Percentiles rank a stretch among this genome's conserved stretches.
phyloP scores from a whole-genome alignment of 441 rosid genomes.

The Francoa sonchifolia region DNA sequence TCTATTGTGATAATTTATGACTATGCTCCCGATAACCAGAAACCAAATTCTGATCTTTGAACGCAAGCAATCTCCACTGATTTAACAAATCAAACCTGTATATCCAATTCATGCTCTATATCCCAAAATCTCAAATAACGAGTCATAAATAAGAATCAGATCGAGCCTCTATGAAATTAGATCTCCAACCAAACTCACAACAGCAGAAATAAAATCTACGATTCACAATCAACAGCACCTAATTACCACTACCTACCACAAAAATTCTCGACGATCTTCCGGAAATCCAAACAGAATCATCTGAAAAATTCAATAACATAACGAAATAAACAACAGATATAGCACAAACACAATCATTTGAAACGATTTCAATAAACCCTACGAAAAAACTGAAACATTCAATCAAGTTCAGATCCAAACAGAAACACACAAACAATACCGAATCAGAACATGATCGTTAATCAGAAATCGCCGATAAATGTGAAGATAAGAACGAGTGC shows the following conservation, averaged over 20 bases:
- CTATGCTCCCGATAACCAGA: slow-evolving; percentile 23
- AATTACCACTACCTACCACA: slow-evolving; percentile 10
- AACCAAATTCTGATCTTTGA: slow-evolving; percentile 22
- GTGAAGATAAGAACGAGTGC: too few species aligned
- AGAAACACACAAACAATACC: too few species aligned
- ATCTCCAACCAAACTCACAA: slow-evolving; percentile 1
- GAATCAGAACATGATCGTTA: too few species aligned
- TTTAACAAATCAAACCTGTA: slow-evolving; percentile 15
- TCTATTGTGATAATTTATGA: slow-evolving; percentile 13
- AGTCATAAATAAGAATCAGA: slow-evolving; percentile 3
- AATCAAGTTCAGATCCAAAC: too few species aligned
- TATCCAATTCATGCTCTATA: slow-evolving; percentile 9
- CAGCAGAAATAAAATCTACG: too few species aligned
- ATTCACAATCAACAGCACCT: not conserved
- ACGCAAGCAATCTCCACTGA: slow-evolving; percentile 23
- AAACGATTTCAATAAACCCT: too few species aligned
- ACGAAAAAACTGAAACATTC: too few species aligned
- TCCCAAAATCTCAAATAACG: slow-evolving; percentile 12
- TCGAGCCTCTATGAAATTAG: slow-evolving; percentile 11
- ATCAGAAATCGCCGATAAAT: too few species aligned
- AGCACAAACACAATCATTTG: not conserved
- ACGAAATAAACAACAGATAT: not conserved
- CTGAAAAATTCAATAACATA: slow-evolving; percentile 11
- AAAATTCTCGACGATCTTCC: slow-evolving; percentile 9
- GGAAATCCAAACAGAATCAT: slow-evolving; percentile 17